Conservation (phyloP, 1,139 yeast species). For the Candida smagusa region DNA sequence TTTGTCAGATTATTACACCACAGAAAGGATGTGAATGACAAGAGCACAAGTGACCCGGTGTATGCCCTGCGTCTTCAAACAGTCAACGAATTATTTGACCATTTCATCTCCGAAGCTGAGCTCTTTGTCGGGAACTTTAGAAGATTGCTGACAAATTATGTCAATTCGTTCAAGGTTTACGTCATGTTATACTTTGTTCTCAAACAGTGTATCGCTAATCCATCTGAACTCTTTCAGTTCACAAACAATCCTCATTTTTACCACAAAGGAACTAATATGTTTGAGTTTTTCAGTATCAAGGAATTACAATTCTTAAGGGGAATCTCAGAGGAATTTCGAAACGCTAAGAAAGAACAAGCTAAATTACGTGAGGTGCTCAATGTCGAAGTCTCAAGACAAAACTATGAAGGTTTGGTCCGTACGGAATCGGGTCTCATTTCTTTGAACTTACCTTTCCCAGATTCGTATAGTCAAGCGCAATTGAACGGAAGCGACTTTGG, state of each 20-base stretch:
- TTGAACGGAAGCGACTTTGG: constrained; percentile 1
- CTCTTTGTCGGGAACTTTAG: constrained; percentile 45
- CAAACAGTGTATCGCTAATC: constrained; percentile 43
- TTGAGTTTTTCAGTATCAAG: constrained; percentile 35
- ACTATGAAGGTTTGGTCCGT: constrained; percentile 3
- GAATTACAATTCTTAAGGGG: constrained; percentile 38
- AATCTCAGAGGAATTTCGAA: constrained; percentile 40
- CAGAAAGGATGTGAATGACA: constrained; percentile 31
- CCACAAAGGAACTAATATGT: constrained; percentile 40
- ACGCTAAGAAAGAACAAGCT: constrained; percentile 36
- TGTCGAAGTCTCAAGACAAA: constrained; percentile 6
- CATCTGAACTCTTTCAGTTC: constrained; percentile 36
- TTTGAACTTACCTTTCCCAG: constrained; percentile 12
- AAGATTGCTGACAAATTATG: constrained; percentile 35
- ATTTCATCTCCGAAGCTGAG: constrained; percentile 40
- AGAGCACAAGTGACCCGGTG: constrained; percentile 18
- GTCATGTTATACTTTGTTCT: constrained; percentile 43
- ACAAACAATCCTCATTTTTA: constrained; percentile 26
- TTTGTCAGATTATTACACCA: constrained; percentile 42
- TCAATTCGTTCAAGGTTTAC: constrained; percentile 40
- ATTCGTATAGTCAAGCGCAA: constrained; percentile 9
- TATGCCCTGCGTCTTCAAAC: constrained; percentile 29
- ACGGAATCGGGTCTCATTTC: constrained; percentile 1
- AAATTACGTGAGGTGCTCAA: constrained; percentile 13
- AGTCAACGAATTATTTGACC: constrained; percentile 32